Conservation (phyloP, 345 rosid genomes). For the Eucalyptus caleyi region DNA sequence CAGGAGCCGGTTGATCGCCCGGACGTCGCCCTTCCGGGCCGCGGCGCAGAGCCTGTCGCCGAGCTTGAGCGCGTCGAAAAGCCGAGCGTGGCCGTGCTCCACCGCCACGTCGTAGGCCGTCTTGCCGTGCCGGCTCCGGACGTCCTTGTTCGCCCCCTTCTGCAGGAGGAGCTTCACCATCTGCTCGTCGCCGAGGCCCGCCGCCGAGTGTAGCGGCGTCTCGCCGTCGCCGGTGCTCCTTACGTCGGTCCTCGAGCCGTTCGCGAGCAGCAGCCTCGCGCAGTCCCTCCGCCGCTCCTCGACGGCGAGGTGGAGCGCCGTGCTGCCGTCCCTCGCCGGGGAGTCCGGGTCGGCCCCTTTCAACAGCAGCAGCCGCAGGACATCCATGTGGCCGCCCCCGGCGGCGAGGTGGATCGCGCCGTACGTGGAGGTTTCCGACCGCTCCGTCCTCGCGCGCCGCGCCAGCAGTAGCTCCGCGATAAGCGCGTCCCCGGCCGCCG, state of each 20-base stretch:
- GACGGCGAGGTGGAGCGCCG: constrained; percentile 41
- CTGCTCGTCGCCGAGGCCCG: constrained; percentile 40
- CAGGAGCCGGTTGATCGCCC: constrained; percentile 17
- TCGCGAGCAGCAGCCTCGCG: constrained; percentile 27
- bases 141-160: constrained; percentile 45
- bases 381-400: constrained; percentile 30
- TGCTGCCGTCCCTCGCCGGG: constrained; percentile 36
- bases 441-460: constrained; percentile 30
- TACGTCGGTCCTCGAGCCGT: constrained; percentile 19
- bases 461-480: constrained; percentile 48
- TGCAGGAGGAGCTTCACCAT: constrained; percentile 41
- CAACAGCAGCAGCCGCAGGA: constrained; percentile 30
- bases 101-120: constrained; percentile 45
- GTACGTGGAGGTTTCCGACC: constrained; percentile 24
- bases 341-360: constrained; percentile 41
- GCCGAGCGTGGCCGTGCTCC: constrained; percentile 33
- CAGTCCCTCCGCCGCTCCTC: constrained; percentile 37
- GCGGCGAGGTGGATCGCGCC: constrained; percentile 51
- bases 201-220: constrained; percentile 41
- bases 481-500: constrained; percentile 35
- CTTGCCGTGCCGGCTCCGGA: constrained; percentile 31
- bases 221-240: constrained; percentile 23
- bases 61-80: constrained; percentile 40
- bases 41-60: constrained; percentile 43
- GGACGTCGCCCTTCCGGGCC: constrained; percentile 39